Evolutionary conservation across 306 rosid genomes (phyloP).

Genomic region (Gastrolobium villosum): DNA sequence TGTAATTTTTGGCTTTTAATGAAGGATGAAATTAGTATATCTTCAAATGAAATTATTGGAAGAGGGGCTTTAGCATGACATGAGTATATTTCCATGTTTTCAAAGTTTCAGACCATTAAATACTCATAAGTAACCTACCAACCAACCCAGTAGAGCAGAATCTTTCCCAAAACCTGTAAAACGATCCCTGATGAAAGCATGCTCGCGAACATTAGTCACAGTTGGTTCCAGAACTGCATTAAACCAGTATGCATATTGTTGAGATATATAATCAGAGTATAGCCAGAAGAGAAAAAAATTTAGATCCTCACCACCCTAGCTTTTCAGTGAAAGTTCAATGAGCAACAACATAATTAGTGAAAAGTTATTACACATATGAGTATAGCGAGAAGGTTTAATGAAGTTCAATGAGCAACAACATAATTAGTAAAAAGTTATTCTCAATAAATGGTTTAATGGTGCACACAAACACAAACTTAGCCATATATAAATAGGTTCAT

Average conservation of each 20-base stretch:
- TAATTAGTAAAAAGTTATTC: no score
- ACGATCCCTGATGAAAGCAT: slow-evolving; percentile 73
- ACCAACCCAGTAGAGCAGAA: slow-evolving; percentile 71
- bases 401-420: no score
- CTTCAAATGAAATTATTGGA: slow-evolving; percentile 12
- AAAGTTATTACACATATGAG: no score
- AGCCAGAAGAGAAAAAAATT: not conserved
- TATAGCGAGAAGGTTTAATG: no score
- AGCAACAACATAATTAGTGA: no score
- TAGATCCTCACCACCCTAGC: no score
- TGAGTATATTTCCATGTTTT: not conserved
- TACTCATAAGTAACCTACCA: slow-evolving; percentile 64
- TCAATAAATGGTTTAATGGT: not conserved
- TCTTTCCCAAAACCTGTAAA: slow-evolving; percentile 77
- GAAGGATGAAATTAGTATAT: not conserved
- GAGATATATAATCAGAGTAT: slow-evolving; percentile 40
- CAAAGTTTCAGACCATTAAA: not conserved
- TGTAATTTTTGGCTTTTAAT: not conserved
- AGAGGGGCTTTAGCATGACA: slow-evolving; percentile 4
- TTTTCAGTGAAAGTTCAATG: slow-evolving; percentile 23
- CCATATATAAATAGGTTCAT: not conserved
- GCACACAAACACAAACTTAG: not conserved
- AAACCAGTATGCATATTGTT: slow-evolving; percentile 42
- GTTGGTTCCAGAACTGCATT: slow-evolving; percentile 59
- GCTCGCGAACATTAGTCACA: slow-evolving; percentile 75